Percentiles rank a stretch among this genome's conserved stretches.
These are phyloP conservation scores for Podospora comata DNA, from an alignment of 495 filamentous ascomycete species.

Conservation along the genomic window DNA sequence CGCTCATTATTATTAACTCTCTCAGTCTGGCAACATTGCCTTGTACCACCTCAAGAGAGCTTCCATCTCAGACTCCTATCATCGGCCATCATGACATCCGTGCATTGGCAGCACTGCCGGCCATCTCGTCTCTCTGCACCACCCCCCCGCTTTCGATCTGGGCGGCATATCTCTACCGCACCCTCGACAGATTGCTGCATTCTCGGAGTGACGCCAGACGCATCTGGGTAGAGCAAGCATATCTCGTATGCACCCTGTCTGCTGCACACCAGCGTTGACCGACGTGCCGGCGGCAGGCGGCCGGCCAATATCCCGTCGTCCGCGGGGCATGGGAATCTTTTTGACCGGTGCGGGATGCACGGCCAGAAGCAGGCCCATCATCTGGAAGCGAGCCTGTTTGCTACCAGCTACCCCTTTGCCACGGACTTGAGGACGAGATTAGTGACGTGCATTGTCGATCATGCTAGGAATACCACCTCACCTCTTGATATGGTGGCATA, in stretches of 20 bases:
- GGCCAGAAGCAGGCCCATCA: not conserved
- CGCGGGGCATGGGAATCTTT: not conserved
- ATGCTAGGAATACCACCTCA: not conserved
- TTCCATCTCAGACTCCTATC: not conserved
- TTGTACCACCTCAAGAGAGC: not conserved
- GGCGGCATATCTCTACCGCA: slow-evolving; percentile 5
- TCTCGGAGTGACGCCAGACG: slow-evolving; percentile 15
- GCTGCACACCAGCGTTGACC: slow-evolving; percentile 3
- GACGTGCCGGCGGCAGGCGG: slow-evolving; percentile 2
- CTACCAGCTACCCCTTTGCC: not conserved
- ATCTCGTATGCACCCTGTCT: not conserved
- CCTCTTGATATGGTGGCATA: not conserved
- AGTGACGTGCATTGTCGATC: not conserved
- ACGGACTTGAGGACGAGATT: not conserved
- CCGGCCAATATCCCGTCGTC: not conserved
- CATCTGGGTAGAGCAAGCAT: slow-evolving; percentile 9
- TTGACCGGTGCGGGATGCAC: not conserved
- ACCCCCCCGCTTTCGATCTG: slow-evolving; percentile 8
- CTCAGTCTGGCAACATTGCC: too few relatives aligned
- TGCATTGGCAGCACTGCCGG: not conserved
- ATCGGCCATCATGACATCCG: not conserved
- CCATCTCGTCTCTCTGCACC: not conserved
- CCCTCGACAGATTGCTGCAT: slow-evolving; percentile 13
- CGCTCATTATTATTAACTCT: not conserved
- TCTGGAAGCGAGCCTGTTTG: not conserved